A percentile compares a stretch with the other conserved stretches of the same genome.
phyloP scores from a whole-genome alignment of 2,329 filamentous ascomycete genomes.

The Diplodia seriata region DNA sequence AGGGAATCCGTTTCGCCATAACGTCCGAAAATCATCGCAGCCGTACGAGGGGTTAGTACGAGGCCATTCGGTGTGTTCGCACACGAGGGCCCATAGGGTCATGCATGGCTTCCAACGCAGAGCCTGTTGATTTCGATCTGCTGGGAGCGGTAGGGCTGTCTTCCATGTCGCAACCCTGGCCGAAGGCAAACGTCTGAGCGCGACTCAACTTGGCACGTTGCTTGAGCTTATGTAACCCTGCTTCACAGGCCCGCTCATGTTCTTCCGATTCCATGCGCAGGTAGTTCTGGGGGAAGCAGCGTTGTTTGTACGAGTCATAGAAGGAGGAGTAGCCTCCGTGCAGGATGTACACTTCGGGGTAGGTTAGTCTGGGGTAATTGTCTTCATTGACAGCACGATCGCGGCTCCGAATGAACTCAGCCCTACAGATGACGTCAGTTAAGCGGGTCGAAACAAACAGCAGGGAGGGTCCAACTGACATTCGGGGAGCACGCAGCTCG shows the following conservation, averaged over 20 bases:
- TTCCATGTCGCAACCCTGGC: slow-evolving; percentile 68
- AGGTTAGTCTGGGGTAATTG: slow-evolving; percentile 86
- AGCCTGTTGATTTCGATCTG: slow-evolving; percentile 45
- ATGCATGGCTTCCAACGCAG: slow-evolving; percentile 40
- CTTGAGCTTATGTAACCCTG: slow-evolving; percentile 91
- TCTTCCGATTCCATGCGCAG: slow-evolving; percentile 95
- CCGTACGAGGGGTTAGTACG: slow-evolving; percentile 41
- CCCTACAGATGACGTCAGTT: slow-evolving; percentile 53
- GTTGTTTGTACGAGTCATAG: slow-evolving; percentile 76
- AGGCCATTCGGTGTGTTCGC: slow-evolving; percentile 46
- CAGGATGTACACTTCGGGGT: slow-evolving; percentile 95
- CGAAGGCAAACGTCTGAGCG: slow-evolving; percentile 95
- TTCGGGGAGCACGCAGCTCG: slow-evolving; percentile 91
- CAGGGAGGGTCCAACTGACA: slow-evolving; percentile 57
- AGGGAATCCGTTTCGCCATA: slow-evolving; percentile 44
- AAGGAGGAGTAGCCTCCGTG: slow-evolving; percentile 96
- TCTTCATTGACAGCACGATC: slow-evolving; percentile 87
- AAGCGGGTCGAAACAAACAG: slow-evolving; percentile 33
- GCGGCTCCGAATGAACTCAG: slow-evolving; percentile 86
- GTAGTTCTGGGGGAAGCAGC: slow-evolving; percentile 94
- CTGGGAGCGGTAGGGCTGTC: slow-evolving; percentile 64
- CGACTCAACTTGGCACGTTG: slow-evolving; percentile 84
- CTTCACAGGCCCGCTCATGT: slow-evolving; percentile 91
- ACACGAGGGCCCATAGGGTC: slow-evolving; percentile 17
- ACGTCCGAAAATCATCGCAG: slow-evolving; percentile 32